Base-by-base conservation (phyloP, 1,139 yeast species). In the Candida tetrigidarum region DNA sequence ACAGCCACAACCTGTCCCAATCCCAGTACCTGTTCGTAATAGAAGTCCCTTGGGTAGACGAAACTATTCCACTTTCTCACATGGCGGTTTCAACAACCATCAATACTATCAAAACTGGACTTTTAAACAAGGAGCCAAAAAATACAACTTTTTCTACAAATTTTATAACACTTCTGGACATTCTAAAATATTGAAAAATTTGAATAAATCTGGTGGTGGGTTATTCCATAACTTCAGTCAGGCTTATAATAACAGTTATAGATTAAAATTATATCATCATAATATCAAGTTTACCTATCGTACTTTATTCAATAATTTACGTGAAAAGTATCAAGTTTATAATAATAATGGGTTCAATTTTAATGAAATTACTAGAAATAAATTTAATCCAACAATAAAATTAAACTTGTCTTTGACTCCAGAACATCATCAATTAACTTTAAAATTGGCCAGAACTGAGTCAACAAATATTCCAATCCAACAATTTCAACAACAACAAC, bases 401-500 rank as follows among this genome's bases (percentile, higher is more conserved):
- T 51, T 54, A 51, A 65, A 52, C 51, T 59, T 58, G 46, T 71
- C 67, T 56, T 67, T 65, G 62, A 67, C 63, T 42, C 65, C 69
- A 43, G 60, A 51, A 44, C 61, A 69, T 57, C 76, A 72, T 51
- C 63, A 66, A 39, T 54, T 69, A 46, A 71, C 74, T 19, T 61
- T 73, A 42, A 59, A 57, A 34, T 56, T 71, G 55, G 77, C 78
- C 2, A 63, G 61, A 37, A 60, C 66, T 2, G 68, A 67, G 18
- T 58, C 73, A 1, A 37, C 62, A 14, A 66, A 65, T 9, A 51
- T 61, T 10, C 44, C 43, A 8, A 55, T 56, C 40, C 67, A 62
- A 38, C 51, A 52, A 37, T 38, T 45, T 4, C 50, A 51, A 33
- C 48, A 55, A 22, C 51, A 48, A 38, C 39, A 50, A 11, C 50